Evolutionary conservation across 371 early-diverging fungal species (phyloP), one percentile per base, ranked within the genome.

Genomic region (Syncephalastrum racemosum): DNA sequence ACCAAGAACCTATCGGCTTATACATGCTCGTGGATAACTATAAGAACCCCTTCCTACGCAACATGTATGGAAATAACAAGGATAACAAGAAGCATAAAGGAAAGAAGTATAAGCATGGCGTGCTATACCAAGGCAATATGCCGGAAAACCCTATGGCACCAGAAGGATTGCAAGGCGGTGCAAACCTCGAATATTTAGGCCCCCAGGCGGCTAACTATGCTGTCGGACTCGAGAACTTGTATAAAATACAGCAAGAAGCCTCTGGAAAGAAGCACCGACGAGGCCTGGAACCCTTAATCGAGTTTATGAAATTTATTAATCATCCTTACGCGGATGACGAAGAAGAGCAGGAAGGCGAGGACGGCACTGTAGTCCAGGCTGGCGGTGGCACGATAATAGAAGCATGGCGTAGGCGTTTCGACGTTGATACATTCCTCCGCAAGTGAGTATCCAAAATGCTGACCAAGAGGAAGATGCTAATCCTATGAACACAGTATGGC

Each of bases 361-460:
- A 31, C 36, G 36, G 36, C 1, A 12, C 10, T 8, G 10, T 8
- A 8, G 36, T 31, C 10, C 36, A 31, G 36, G 5, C 36, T 0
- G 36, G 36, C 2, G 36, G 36, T 10, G 36, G 36, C 5, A 31
- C 36, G 36, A 31, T 31, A 5, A 12, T 31, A 13, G 23, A 50
- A 15, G 50, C 63, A 36, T 77, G 80, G 80, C 55, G 73, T 13
- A 49, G 63, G 31, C 61, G 59, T 10, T 50, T 82, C 0, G 70
- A 82, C 53, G 67, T 82, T 2, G 71, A 76, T 19, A 2, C 57
- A 20, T 82, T 76, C 65, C 58, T 82, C 54, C 77, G 66, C 55
- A 65, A 70, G 74, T 70, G 60, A 56, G 61, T 27, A 23, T 51
- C 22, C 23, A 27, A 20, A 3, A 13, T 1, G 4, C 0, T 41